A percentile compares a stretch with the other conserved stretches of the same genome.
These are phyloP conservation scores for Neofusicoccum laricinum DNA, from an alignment of 2,329 filamentous ascomycete genomes.

Conservation along the genomic window DNA sequence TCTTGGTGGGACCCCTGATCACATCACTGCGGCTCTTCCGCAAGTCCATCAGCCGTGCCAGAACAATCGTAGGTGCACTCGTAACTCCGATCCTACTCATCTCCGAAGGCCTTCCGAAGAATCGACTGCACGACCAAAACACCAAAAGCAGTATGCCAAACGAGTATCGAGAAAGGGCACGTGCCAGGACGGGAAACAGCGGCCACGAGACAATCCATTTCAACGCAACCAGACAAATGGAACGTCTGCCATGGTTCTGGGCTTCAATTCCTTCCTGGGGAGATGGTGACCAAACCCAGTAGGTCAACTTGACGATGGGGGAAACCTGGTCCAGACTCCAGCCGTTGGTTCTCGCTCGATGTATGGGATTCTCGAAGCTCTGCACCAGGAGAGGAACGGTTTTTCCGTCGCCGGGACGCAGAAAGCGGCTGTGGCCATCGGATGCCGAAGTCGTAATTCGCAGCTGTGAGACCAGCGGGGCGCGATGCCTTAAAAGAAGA, in stretches of 20 bases:
- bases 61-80: too few relatives aligned
- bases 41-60: too few relatives aligned
- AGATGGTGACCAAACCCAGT: conserved; percentile 5
- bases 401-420: background rate
- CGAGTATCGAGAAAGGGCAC: too few relatives aligned
- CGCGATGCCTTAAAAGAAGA: too few relatives aligned
- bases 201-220: background rate
- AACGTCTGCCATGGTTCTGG: background rate
- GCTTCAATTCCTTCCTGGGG: background rate
- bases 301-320: background rate
- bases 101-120: too few relatives aligned
- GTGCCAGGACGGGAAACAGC: background rate
- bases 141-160: too few relatives aligned
- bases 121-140: too few relatives aligned
- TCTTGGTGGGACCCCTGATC: too few relatives aligned
- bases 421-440: background rate
- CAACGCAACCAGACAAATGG: background rate
- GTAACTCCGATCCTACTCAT: too few relatives aligned
- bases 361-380: background rate
- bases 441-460: too few relatives aligned
- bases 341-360: background rate
- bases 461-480: too few relatives aligned
- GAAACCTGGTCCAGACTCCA: background rate
- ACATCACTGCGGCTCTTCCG: too few relatives aligned
- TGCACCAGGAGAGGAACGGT: background rate